phyloP scores from a whole-genome alignment of 495 filamentous ascomycete genomes.

The Daldinia caldariorum region DNA sequence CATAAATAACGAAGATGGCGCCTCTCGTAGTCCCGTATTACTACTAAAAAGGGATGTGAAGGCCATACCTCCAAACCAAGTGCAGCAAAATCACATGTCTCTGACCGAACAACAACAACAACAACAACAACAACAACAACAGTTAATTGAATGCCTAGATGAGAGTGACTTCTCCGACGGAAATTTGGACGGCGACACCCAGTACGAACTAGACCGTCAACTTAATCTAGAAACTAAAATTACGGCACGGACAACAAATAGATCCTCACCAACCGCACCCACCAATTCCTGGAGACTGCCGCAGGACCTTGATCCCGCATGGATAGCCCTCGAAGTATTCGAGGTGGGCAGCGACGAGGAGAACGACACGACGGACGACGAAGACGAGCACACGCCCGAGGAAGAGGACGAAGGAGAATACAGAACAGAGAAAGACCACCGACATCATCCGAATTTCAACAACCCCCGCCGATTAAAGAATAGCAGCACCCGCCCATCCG shows the following conservation, averaged over 20 bases:
- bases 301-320: constrained; percentile 86
- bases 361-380: constrained; percentile 43
- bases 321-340: constrained; percentile 94
- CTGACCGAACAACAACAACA: neutral
- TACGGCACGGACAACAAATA: constrained; percentile 2
- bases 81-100: neutral
- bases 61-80: constrained; percentile 71
- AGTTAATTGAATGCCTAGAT: constrained; percentile 28
- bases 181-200: constrained; percentile 48
- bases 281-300: constrained; percentile 72
- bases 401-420: constrained; percentile 42
- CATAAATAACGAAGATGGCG: constrained; percentile 77
- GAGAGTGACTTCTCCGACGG: constrained; percentile 25
- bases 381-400: constrained; percentile 47
- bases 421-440: constrained; percentile 32
- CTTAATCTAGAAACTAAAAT: constrained; percentile 59
- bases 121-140: too few species aligned
- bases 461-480: constrained; percentile 26
- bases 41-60: constrained; percentile 85
- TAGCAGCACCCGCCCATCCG: constrained; percentile 38
- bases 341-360: constrained; percentile 65
- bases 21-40: constrained; percentile 85
- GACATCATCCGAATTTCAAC: constrained; percentile 6
- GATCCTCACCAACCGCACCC: neutral
- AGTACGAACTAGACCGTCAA: constrained; percentile 76